These are phyloP conservation scores for Hexamita inflata DNA, from an alignment of 208 protist genomes.

Conservation along the genomic window DNA sequence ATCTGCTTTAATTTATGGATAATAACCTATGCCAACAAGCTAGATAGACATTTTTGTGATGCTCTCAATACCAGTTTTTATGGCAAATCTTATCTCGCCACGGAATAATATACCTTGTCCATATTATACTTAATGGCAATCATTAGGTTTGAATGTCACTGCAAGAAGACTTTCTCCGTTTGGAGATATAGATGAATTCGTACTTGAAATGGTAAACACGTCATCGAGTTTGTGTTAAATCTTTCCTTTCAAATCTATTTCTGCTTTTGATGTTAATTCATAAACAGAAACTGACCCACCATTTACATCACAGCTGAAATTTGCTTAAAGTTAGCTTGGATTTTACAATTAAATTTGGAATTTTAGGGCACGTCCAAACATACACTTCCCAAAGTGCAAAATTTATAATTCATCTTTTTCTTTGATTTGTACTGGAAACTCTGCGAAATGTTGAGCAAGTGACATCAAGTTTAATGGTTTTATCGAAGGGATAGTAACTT, in stretches of 20 bases:
- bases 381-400: no score
- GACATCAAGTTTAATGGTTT: neutral
- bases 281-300: neutral
- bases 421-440: neutral
- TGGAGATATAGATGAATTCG: neutral
- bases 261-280: neutral
- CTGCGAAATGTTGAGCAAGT: neutral
- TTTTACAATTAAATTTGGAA: neutral
- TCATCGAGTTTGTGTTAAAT: neutral
- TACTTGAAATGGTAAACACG: neutral
- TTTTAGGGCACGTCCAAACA: no score
- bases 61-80: slow-evolving; percentile 16
- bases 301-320: neutral
- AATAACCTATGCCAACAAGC: neutral
- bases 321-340: neutral
- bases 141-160: slow-evolving; percentile 2
- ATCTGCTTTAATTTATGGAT: neutral
- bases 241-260: neutral
- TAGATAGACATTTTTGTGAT: neutral
- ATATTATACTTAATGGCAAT: neutral
- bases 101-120: neutral
- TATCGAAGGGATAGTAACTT: neutral
- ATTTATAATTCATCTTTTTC: no score
- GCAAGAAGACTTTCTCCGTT: neutral
- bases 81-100: neutral